Base-by-base conservation (phyloP, 2,329 filamentous ascomycete species). In the Ceratocystis destructans region DNA sequence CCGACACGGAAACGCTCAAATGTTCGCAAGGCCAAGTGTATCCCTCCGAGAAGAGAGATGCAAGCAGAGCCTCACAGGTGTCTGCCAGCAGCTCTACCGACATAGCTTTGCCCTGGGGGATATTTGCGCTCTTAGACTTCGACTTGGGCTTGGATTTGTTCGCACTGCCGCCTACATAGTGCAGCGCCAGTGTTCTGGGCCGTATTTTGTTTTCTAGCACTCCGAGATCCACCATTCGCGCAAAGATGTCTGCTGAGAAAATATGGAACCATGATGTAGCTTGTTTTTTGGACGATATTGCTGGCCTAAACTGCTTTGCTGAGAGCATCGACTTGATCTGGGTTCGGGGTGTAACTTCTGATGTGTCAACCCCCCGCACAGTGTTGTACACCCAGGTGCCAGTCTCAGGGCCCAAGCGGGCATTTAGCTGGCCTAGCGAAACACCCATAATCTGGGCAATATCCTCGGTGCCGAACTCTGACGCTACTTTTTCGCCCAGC, bases 271-370 rank as follows among this genome's bases (percentile, higher is more conserved):
- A 99, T 68, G 86, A 86, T 28, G 83, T 79, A 0, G 87, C 93
- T 73, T 96, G 89, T 25, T 94, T 90, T 20, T 83, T 77, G 1
- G 81, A 87, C 70, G 85, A 88, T 73, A 97, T 93, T 66, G 82
- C 85, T 0, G 94, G 94, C 31, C 89, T 82, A 72, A 99, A 99
- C 0, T 91, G 95, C 74, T 99, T 99, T 22, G 94, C 92, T 1
- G 91, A 96, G 15, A 97, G 80, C 92, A 99, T 97, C 17, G 89
- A 94, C 74, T 97, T 96, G 78, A 96, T 96, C 72, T 94, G 89
- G 1, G 91, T 96, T 64, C 93, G 82, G 33, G 90, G 83, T 72
- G 90, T 96, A 70, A 99, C 90, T 75, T 96, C 92, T 71, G 88
- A 94, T 62, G 80, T 79, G 74, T 99, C 94, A 68, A 92, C 84